phyloP scores from a whole-genome alignment of 768 basidiomycete genomes.

The Crucibulum laeve region DNA sequence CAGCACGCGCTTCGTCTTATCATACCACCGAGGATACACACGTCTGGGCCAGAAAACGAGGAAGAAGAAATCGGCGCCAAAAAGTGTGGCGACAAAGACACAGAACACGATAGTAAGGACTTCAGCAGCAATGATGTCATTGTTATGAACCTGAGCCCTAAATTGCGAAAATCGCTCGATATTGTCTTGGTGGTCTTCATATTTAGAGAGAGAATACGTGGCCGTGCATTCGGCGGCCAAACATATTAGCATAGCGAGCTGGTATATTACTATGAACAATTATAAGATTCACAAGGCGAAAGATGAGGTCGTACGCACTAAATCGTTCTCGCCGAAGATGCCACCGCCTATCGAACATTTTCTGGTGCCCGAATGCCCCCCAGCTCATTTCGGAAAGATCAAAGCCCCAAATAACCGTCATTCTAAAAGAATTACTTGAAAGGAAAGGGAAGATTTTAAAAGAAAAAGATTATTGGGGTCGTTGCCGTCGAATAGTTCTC shows the following conservation, averaged over 20 bases:
- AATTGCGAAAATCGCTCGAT: conserved; percentile 13
- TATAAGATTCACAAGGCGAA: not conserved
- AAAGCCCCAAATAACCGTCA: conserved; percentile 29
- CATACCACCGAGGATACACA: conserved; percentile 26
- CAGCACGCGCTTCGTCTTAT: conserved; percentile 12
- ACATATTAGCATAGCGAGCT: conserved; percentile 23
- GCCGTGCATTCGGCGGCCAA: conserved; percentile 23
- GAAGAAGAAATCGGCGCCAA: conserved; percentile 32
- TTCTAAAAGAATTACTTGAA: conserved; percentile 6
- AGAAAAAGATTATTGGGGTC: too few relatives aligned
- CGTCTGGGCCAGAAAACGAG: conserved; percentile 27
- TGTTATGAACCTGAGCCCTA: conserved; percentile 21
- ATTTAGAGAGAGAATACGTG: conserved; percentile 31
- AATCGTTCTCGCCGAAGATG: conserved; percentile 26
- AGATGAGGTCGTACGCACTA: conserved; percentile 13
- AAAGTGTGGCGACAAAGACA: conserved; percentile 27
- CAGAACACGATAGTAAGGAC: conserved; percentile 27
- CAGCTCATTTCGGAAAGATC: conserved; percentile 28
- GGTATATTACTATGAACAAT: conserved; percentile 7
- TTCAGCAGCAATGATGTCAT: conserved; percentile 23
- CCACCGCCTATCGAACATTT: conserved; percentile 28
- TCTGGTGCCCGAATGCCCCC: conserved; percentile 21
- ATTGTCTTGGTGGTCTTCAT: conserved; percentile 22
- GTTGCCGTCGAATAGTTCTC: too few relatives aligned
- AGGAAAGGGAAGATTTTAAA: too few relatives aligned